Base-by-base conservation (phyloP, 164 flowering plant species). In the Vitis cinerea region DNA sequence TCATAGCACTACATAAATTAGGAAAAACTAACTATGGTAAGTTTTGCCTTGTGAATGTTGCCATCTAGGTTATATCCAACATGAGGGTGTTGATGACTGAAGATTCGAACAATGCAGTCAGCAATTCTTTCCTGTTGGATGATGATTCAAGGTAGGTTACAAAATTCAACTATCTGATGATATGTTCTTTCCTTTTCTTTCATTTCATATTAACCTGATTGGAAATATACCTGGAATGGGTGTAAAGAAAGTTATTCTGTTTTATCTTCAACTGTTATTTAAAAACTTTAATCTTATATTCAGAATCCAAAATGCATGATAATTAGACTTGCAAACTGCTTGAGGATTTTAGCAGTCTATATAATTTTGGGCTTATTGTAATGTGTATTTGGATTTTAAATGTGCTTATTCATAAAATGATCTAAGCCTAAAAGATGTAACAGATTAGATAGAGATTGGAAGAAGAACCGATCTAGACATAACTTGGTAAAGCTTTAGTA, bases 41-140 rank as follows among this genome's bases (percentile, higher is more conserved):
- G 55, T 15, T 72, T 59, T 52, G 49, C 56, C 29, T 23, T 71
- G 9, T 61, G 1, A 8, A 52, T 27, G 31, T 57, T 50, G 59
- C 27, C 55, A 9, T 73, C 30, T 65, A 84, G 87, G 87, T 84
- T 50, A 84, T 84, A 59, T 79, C 85, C 12, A 84, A 72, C 63
- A 84, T 82, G 87, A 76, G 87, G 63, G 81, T 82, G 48, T 61
- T 78, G 71, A 84, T 84, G 87, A 84, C 85, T n/a, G 85, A 84
- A 77, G 87, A 84, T 73, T 82, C 85, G 1, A 84, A 84, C 81
- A 80, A 84, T 78, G 87, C 87, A 50, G 83, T 80, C 3, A 79
- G 85, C 69, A 84, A 68, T 70, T 84, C 87, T 29, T 84, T 84
- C 77, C 72, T 84, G 30, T 70, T 84, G 75, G 87, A 84, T 66